phyloP scores from a whole-genome alignment of 2,329 filamentous ascomycete genomes.

The Epichloe hybrida region DNA sequence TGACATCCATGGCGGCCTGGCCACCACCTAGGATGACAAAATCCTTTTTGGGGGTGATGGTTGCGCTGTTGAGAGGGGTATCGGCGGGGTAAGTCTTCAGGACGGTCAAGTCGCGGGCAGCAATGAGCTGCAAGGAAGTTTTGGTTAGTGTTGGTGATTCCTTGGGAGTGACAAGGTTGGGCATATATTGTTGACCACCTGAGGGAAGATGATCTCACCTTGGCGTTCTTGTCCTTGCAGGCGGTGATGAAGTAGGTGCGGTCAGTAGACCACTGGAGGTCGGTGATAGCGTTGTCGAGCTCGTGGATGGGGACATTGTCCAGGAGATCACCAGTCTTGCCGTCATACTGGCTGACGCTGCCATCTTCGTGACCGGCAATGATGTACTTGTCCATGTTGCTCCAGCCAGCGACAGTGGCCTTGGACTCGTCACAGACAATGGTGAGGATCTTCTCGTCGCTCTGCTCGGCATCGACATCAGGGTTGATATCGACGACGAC shows the following conservation, averaged over 20 bases:
- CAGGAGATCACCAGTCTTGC: slow-evolving; percentile 75
- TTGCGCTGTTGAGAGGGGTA: slow-evolving; percentile 90
- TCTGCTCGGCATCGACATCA: slow-evolving; percentile 72
- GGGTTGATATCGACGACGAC: slow-evolving; percentile 81
- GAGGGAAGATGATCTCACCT: slow-evolving; percentile 36
- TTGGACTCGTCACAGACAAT: slow-evolving; percentile 95
- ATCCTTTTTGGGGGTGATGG: slow-evolving; percentile 90
- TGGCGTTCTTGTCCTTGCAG: slow-evolving; percentile 94
- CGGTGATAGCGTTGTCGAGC: slow-evolving; percentile 68
- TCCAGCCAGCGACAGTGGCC: slow-evolving; percentile 94
- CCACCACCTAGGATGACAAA: slow-evolving; percentile 96
- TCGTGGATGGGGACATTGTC: slow-evolving; percentile 78
- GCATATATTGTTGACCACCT: no score
- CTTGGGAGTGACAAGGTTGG: no score
- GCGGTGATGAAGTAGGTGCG: slow-evolving; percentile 97
- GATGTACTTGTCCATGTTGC: slow-evolving; percentile 88
- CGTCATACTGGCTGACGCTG: slow-evolving; percentile 80
- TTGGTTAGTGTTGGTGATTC: no score
- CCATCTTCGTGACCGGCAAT: slow-evolving; percentile 97
- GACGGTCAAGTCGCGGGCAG: slow-evolving; percentile 73
- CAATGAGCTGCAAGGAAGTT: slow-evolving; percentile 47
- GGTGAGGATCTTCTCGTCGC: slow-evolving; percentile 65
- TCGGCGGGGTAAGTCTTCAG: slow-evolving; percentile 88
- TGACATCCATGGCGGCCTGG: slow-evolving; percentile 98
- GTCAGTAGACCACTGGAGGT: slow-evolving; percentile 89